These are phyloP conservation scores for Fusarium drepaniforme DNA, from an alignment of 2,329 filamentous ascomycete genomes.

Conservation along the genomic window DNA sequence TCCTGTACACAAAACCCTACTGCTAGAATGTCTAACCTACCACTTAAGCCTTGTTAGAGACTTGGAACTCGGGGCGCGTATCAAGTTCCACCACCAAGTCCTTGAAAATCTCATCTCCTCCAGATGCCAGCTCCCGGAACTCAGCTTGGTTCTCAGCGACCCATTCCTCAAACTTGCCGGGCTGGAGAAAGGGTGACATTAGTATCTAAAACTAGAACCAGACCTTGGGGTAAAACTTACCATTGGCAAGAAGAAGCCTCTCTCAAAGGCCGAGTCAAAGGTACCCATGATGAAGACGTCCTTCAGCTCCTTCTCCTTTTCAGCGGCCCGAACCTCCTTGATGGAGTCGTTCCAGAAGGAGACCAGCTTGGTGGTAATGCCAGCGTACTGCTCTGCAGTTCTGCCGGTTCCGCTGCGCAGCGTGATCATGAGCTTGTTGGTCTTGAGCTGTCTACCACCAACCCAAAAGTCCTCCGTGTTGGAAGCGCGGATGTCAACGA, in stretches of 20 bases:
- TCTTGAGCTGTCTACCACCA: neutral
- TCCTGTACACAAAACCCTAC: rapidly evolving
- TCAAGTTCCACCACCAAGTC: neutral
- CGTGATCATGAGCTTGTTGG: neutral
- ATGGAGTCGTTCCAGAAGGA: neutral
- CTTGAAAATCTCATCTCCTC: neutral
- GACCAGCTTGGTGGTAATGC: neutral
- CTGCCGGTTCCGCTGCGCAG: neutral
- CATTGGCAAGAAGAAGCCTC: neutral
- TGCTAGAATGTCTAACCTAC: neutral
- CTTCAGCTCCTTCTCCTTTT: neutral
- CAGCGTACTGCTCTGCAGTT: neutral
- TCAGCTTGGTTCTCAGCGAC: neutral
- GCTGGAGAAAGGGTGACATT: neutral
- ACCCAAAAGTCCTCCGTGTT: neutral
- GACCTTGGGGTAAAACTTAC: neutral
- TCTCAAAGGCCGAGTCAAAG: neutral
- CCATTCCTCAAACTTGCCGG: neutral
- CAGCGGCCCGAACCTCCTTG: neutral
- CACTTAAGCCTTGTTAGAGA: neutral
- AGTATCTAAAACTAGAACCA: neutral
- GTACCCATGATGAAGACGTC: neutral
- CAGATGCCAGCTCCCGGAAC: neutral
- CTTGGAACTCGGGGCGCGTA: neutral
- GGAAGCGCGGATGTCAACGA: neutral